phyloP scores from a whole-genome alignment of 768 basidiomycete species.

The Rhodocollybia butyracea region DNA sequence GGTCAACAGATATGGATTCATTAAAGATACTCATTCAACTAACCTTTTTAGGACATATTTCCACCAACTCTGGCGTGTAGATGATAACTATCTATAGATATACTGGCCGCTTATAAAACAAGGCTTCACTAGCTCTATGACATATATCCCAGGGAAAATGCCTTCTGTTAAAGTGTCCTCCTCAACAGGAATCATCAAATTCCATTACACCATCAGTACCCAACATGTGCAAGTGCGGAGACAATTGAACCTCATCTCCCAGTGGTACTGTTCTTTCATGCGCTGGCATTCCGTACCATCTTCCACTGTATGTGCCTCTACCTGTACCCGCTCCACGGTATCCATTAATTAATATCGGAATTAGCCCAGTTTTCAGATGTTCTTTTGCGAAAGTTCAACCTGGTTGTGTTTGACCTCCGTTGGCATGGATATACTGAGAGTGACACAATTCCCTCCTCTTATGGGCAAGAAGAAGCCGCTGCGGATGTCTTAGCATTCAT shows the following conservation, averaged over 20 bases:
- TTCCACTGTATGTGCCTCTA: background rate
- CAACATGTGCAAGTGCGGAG: conserved; percentile 24
- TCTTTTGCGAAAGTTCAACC: conserved; percentile 33
- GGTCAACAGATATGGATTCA: too few species aligned
- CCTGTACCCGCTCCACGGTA: background rate
- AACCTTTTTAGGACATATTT: too few species aligned
- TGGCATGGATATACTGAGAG: conserved; percentile 29
- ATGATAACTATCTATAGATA: too few species aligned
- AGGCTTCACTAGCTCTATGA: too few species aligned
- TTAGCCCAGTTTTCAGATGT: conserved; percentile 15
- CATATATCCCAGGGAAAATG: background rate
- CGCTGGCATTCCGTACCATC: conserved; percentile 11
- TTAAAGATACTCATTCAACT: too few species aligned
- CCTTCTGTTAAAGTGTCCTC: background rate
- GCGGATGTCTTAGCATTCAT: conserved; percentile 29
- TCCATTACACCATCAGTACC: conserved; percentile 35
- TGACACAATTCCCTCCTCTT: conserved; percentile 19
- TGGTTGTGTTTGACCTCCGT: too few species aligned
- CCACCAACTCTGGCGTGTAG: too few species aligned
- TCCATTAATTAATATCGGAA: background rate
- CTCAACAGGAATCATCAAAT: background rate
- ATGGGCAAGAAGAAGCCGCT: conserved; percentile 27
- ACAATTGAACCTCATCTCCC: conserved; percentile 30
- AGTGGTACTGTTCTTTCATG: conserved; percentile 35
- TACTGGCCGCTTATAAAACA: too few species aligned